Evolutionary conservation across 2,329 filamentous ascomycete genomes (phyloP).

Genomic region (Pezicula rhizophila): DNA sequence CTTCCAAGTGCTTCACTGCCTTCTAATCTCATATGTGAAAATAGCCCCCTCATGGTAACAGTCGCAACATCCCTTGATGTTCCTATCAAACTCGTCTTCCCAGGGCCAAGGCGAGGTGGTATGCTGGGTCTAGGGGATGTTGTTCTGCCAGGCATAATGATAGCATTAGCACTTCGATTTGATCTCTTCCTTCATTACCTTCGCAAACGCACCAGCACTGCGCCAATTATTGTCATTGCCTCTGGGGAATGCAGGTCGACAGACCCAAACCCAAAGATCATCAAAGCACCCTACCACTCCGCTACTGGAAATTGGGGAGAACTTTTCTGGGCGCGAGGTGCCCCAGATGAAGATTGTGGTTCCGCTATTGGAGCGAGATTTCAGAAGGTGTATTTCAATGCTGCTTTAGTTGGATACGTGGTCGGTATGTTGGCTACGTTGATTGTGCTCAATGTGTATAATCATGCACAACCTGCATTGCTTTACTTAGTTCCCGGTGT

Average conservation of each 20-base stretch:
- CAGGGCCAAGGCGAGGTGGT: slow-evolving; percentile 56
- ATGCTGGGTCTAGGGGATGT: slow-evolving; percentile 96
- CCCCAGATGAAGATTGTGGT: slow-evolving; percentile 22
- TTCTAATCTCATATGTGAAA: slow-evolving; percentile 8
- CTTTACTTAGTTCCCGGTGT: slow-evolving; percentile 90
- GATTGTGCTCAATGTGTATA: slow-evolving; percentile 67
- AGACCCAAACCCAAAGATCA: slow-evolving; percentile 30
- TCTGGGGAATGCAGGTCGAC: slow-evolving; percentile 23
- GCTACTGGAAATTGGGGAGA: slow-evolving; percentile 77
- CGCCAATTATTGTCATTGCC: slow-evolving; percentile 22
- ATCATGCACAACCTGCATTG: slow-evolving; percentile 82
- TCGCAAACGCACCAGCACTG: slow-evolving; percentile 37
- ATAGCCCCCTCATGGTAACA: slow-evolving; percentile 72
- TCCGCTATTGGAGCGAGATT: slow-evolving; percentile 43
- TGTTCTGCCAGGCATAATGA: slow-evolving; percentile 84
- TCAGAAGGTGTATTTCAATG: slow-evolving; percentile 78
- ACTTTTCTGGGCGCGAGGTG: slow-evolving; percentile 61
- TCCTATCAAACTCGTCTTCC: slow-evolving; percentile 84
- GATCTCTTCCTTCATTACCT: slow-evolving; percentile 83
- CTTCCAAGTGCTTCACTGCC: background rate
- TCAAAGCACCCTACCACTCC: slow-evolving; percentile 43
- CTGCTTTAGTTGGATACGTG: slow-evolving; percentile 70
- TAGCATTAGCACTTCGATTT: slow-evolving; percentile 83
- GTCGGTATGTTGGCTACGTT: slow-evolving; percentile 73
- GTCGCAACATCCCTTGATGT: slow-evolving; percentile 87